Evolutionary conservation across 768 basidiomycete species (phyloP), one percentile per base, ranked within the genome.

Genomic region (Pulveroboletus sp.): DNA sequence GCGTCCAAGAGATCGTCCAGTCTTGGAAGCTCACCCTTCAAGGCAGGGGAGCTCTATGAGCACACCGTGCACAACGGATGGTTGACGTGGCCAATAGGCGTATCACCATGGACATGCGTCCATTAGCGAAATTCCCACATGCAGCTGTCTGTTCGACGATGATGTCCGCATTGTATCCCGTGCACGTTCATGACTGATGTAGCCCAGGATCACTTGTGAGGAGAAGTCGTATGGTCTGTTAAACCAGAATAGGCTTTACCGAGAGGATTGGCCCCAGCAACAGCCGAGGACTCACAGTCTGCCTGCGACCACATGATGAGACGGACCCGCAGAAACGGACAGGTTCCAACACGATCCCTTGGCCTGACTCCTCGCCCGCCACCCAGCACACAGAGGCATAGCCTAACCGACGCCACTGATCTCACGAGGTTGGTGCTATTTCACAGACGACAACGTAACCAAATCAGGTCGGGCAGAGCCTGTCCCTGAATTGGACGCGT

Each of bases 231-330:
- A 21, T 21, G 21, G 21, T 21, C 21, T 28, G 27, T 6, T 6
- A 28, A 8, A 32, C 32, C 14, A 3, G 32, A 33, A 11, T 12
- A 3, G 31, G 31, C 31, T 12, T 32, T 48, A 17, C 60, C 60
- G 61, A 57, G 30, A 42, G 21, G 14, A 47, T 52, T 61, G 61
- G 58, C 39, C 58, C 43, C 50, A 53, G 21, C 21, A 21, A 21
- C 21, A 21, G 21, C 21, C 21, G 21, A 21, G 21, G 21, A 21
- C 21, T 21, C 21, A 21, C 21, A 21, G 21, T 21, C 21, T 21
- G 21, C 21, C 21, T 21, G 21, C 21, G 21, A 21, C 21, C 21
- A 21, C 21, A n/a, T n/a, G n/a, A n/a, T n/a, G 2, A 21, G 2
- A 21, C 21, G 21, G 21, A 21, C 21, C 21, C 36, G 15, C 54